Evolutionary conservation across 1,284 basidiomycete genomes (phyloP).

Genomic region (Cutaneotrichosporon cavernicola): DNA sequence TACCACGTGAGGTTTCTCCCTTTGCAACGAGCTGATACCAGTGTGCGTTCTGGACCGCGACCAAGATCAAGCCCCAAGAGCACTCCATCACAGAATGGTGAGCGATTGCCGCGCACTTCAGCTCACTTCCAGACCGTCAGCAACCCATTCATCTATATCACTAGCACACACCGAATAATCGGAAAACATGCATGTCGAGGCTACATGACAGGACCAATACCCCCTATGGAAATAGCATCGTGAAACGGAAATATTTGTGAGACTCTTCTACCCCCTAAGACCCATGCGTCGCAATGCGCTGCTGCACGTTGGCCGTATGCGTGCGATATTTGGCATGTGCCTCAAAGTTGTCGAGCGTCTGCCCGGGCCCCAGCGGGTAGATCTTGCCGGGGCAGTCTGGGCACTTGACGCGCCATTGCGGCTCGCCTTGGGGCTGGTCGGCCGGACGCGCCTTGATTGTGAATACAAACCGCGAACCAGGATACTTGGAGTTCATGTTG

Average conservation of each 20-base stretch:
- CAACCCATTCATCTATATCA: not conserved
- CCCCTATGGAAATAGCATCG: slow-evolving; percentile 7
- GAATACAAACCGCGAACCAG: slow-evolving; percentile 77
- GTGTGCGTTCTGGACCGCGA: slow-evolving; percentile 80
- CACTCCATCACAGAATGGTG: not conserved
- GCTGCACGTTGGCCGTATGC: slow-evolving; percentile 64
- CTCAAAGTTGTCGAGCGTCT: slow-evolving; percentile 86
- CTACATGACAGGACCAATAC: slow-evolving; percentile 10
- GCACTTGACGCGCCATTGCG: slow-evolving; percentile 93
- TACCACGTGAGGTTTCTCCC: slow-evolving; percentile 61
- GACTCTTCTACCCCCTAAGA: not conserved
- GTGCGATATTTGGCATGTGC: slow-evolving; percentile 79
- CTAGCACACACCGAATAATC: not conserved
- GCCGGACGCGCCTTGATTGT: slow-evolving; percentile 58
- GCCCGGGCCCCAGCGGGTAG: slow-evolving; percentile 89
- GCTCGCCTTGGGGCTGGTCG: slow-evolving; percentile 57
- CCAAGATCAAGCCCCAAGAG: slow-evolving; percentile 53
- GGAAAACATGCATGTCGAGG: slow-evolving; percentile 7
- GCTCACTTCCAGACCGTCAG: not conserved
- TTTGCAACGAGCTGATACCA: slow-evolving; percentile 25
- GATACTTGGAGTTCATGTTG: slow-evolving; percentile 69
- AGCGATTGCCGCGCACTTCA: not conserved
- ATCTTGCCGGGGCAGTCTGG: slow-evolving; percentile 76
- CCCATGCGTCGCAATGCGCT: slow-evolving; percentile 14
- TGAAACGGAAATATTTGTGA: not conserved